Base-by-base conservation (phyloP, 331 rosid species). In the Dryas integrifolia region DNA sequence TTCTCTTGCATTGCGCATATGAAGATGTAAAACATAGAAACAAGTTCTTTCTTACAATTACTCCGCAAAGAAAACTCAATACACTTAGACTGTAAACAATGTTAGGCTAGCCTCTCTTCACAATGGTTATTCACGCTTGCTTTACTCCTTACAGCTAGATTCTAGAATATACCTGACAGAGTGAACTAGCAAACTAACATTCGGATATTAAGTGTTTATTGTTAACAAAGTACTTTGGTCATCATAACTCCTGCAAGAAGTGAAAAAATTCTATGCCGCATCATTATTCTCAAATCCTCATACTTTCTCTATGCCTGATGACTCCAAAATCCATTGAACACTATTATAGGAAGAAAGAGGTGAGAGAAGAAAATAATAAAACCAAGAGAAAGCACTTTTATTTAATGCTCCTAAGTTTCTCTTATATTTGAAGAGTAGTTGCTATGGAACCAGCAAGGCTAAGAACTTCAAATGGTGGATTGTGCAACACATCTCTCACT, bases 371-470 rank as follows among this genome's bases (percentile, higher is more conserved):
- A 8, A 59, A 6, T 4, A 44, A 9, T 35, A 59, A 59, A 59
- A 59, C 18, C 46, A 11, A 4, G 11, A 49, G 14, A 59, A 40
- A 6, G 24, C 4, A 38, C 16, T 6, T 30, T 63, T 26, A 59
- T 8, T 18, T 38, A 13, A 16, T 40, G 72, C 30, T 14, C 46
- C 50, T 10, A 41, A 30, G 72, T 44, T 51, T 65, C 71, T 48
- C n/a, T 83, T 88, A 89, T 80, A 89, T 86, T 72, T 87, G 92
- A 67, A 89, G 91, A 61, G 88, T 75, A 64, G 95, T 80, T 7
- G 96, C 92, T 81, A 92, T 88, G 55, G 98, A 88, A 65, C 89
- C 83, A 11, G 96, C 89, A 9, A 92, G 87, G 87, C 98, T 88
- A 64, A 92, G 95, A 82, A 92, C 78, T 84, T 94, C 96, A 82